These are phyloP conservation scores for Penicillium goetzii DNA, from an alignment of 495 filamentous ascomycete species.

Conservation along the genomic window DNA sequence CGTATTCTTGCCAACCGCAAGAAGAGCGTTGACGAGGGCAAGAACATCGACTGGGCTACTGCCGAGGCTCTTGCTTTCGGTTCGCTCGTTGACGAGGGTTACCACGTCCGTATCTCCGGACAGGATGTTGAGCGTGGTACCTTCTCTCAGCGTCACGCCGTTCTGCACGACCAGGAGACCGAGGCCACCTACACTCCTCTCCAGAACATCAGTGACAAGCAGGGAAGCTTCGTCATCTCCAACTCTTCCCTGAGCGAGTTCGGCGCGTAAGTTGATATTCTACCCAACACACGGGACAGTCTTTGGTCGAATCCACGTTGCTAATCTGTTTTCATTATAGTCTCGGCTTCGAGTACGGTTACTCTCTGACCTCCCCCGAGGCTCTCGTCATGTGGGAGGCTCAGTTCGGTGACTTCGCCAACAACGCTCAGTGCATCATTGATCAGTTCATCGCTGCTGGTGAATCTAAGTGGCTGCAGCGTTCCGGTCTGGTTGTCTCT, in stretches of 20 bases:
- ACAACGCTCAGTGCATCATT: slow-evolving; percentile 98
- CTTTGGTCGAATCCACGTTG: too few relatives aligned
- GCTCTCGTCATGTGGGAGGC: slow-evolving; percentile 99
- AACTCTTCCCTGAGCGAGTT: slow-evolving; percentile 98
- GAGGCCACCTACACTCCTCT: slow-evolving; percentile 93
- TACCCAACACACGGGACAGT: not conserved
- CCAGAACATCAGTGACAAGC: slow-evolving; percentile 82
- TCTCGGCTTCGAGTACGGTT: slow-evolving; percentile 98
- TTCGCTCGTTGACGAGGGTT: slow-evolving; percentile 84
- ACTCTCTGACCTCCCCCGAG: slow-evolving; percentile 94
- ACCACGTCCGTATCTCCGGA: slow-evolving; percentile 95
- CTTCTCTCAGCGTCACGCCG: slow-evolving; percentile 97
- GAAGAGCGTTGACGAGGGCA: slow-evolving; percentile 90
- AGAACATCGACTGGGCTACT: slow-evolving; percentile 96
- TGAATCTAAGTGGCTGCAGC: slow-evolving; percentile 97
- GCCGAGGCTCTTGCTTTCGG: slow-evolving; percentile 97
- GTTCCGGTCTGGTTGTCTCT: slow-evolving; percentile 91
- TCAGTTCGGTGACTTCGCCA: slow-evolving; percentile 99
- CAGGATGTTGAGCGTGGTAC: slow-evolving; percentile 99
- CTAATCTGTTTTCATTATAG: slow-evolving; percentile 2
- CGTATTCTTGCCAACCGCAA: slow-evolving; percentile 89
- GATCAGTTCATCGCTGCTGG: slow-evolving; percentile 98
- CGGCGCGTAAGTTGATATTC: slow-evolving; percentile 46
- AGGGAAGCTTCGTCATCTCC: slow-evolving; percentile 92
- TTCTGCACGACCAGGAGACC: slow-evolving; percentile 94